Percentiles rank a stretch among this genome's conserved stretches.
Evolutionary conservation across 805 yeast genomes (phyloP).

Genomic region (Metschnikowia reukaufii): DNA sequence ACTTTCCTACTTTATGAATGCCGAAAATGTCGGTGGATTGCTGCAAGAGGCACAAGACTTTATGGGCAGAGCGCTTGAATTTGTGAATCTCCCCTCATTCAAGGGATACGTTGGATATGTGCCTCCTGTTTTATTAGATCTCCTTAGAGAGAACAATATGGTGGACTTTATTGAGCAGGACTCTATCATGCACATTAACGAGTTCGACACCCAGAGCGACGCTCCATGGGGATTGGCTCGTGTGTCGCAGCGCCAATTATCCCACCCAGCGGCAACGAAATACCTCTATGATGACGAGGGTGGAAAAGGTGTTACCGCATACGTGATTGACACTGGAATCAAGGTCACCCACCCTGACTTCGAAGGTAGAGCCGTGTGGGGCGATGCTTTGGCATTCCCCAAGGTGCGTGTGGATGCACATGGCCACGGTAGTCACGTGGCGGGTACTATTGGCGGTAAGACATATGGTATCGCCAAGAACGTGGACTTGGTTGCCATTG

Average conservation of each 20-base stretch:
- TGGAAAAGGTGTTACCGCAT: conserved; percentile 83
- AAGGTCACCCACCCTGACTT: conserved; percentile 74
- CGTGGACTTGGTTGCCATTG: conserved; percentile 77
- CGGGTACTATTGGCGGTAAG: conserved; percentile 88
- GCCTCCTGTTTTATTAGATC: conserved; percentile 19
- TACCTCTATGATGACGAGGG: conserved; percentile 71
- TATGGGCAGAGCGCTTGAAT: conserved; percentile 8
- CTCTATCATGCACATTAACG: conserved; percentile 27
- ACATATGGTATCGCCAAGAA: conserved; percentile 82
- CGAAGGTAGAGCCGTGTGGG: conserved; percentile 84
- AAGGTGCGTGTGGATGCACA: conserved; percentile 73
- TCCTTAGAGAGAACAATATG: conserved; percentile 14
- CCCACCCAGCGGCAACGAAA: conserved; percentile 10
- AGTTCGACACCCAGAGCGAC: conserved; percentile 66
- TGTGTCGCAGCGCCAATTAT: conserved; percentile 76
- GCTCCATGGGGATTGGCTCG: conserved; percentile 97
- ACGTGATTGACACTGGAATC: conserved; percentile 89
- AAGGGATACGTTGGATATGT: conserved; percentile 25
- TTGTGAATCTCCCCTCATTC: conserved; percentile 14
- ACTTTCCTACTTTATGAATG: conserved; percentile 16
- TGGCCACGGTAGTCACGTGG: conserved; percentile 96
- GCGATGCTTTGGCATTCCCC: conserved; percentile 66
- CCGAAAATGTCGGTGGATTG: conserved; percentile 23
- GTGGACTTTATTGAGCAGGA: conserved; percentile 28
- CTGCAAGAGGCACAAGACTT: conserved; percentile 14